Conservation (phyloP, 2,329 filamentous ascomycete genomes). For the Aspergillus fijiensis region DNA sequence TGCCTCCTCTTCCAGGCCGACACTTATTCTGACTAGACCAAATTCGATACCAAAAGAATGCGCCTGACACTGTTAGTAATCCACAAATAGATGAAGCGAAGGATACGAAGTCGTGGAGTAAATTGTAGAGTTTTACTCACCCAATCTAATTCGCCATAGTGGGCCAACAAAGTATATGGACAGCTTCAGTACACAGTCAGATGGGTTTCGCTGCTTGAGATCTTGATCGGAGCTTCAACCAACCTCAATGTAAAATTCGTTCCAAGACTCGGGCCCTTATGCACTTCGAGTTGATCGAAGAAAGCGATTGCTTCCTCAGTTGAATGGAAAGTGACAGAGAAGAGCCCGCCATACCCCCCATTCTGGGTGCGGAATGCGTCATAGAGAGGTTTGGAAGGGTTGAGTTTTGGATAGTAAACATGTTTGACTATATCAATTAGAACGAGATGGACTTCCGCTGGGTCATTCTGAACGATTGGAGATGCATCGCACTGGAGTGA, state of each 20-base stretch:
- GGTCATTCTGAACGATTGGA: not conserved
- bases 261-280: slow-evolving; percentile 90
- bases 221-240: slow-evolving; percentile 12
- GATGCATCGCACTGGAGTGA: not conserved
- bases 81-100: not conserved
- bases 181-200: slow-evolving; percentile 52
- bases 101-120: slow-evolving; percentile 6
- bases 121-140: slow-evolving; percentile 40
- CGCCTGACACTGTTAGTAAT: slow-evolving; percentile 48
- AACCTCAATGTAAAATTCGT: slow-evolving; percentile 89
- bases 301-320: slow-evolving; percentile 73
- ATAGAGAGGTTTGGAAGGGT: slow-evolving; percentile 68
- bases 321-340: slow-evolving; percentile 77
- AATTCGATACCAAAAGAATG: slow-evolving; percentile 76
- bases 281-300: slow-evolving; percentile 80
- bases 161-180: slow-evolving; percentile 87
- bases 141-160: slow-evolving; percentile 93
- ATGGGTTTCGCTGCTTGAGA: not conserved
- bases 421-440: slow-evolving; percentile 61
- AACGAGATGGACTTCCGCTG: not conserved
- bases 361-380: slow-evolving; percentile 71
- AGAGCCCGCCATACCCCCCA: slow-evolving; percentile 84
- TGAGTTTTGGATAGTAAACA: slow-evolving; percentile 84
- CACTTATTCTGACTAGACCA: slow-evolving; percentile 79
- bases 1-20: slow-evolving; percentile 78